phyloP scores from a whole-genome alignment of 1,139 yeast genomes.

The Lodderomyces orthopsilosis region DNA sequence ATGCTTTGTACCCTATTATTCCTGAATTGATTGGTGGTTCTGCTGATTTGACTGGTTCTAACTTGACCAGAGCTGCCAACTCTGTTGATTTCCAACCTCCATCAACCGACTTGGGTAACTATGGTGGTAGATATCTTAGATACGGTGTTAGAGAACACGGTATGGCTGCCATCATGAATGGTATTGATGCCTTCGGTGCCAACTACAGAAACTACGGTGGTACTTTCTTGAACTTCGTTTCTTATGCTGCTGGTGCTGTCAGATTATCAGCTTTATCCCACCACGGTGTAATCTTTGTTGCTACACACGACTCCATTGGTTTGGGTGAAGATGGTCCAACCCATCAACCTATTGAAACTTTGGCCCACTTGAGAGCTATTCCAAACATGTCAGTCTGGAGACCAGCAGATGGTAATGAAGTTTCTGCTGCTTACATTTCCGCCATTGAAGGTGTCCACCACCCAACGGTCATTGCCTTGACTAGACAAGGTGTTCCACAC shows the following conservation, averaged over 20 bases:
- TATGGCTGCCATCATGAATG: slow-evolving; percentile 99
- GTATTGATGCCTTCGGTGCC: slow-evolving; percentile 94
- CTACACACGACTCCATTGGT: slow-evolving; percentile 98
- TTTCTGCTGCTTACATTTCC: slow-evolving; percentile 90
- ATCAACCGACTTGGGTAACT: slow-evolving; percentile 75
- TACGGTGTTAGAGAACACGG: slow-evolving; percentile 99
- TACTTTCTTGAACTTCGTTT: slow-evolving; percentile 97
- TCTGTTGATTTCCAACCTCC: slow-evolving; percentile 96
- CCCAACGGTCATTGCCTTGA: slow-evolving; percentile 87
- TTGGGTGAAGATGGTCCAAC: slow-evolving; percentile 99
- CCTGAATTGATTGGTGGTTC: slow-evolving; percentile 98
- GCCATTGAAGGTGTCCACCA: slow-evolving; percentile 72
- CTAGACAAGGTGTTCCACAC: slow-evolving; percentile 98
- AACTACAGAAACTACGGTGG: slow-evolving; percentile 94
- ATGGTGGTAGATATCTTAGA: slow-evolving; percentile 91
- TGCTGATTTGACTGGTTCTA: slow-evolving; percentile 97
- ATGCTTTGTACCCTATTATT: slow-evolving; percentile 57
- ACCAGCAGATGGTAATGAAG: slow-evolving; percentile 99
- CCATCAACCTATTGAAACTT: slow-evolving; percentile 98
- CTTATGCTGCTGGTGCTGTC: slow-evolving; percentile 97
- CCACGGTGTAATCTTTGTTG: slow-evolving; percentile 94
- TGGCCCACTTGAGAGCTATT: slow-evolving; percentile 95
- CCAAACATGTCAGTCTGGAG: slow-evolving; percentile 98
- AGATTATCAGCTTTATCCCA: slow-evolving; percentile 93
- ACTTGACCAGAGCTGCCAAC: slow-evolving; percentile 85